Evolutionary conservation across 371 early-diverging fungal species (phyloP).

Genomic region (Mucor circinelloides): DNA sequence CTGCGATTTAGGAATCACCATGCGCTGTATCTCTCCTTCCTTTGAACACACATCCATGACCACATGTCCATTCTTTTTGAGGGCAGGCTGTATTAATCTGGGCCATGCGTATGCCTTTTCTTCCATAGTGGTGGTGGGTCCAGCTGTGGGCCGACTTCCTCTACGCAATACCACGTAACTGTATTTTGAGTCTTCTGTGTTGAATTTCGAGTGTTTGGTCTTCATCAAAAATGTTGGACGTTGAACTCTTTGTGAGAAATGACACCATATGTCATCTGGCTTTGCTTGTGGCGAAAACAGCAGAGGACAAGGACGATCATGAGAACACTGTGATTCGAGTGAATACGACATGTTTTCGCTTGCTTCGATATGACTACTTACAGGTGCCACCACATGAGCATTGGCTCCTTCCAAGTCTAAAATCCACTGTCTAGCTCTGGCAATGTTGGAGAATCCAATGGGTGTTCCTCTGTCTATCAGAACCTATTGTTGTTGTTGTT

Average conservation of each 20-base stretch:
- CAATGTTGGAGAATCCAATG: slow-evolving; percentile 70
- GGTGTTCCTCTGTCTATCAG: slow-evolving; percentile 90
- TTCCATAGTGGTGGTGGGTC: slow-evolving; percentile 32
- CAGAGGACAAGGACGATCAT: slow-evolving; percentile 75
- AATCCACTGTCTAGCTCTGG: slow-evolving; percentile 73
- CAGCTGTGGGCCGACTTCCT: slow-evolving; percentile 56
- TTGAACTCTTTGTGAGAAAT: slow-evolving; percentile 83
- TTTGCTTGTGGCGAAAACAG: slow-evolving; percentile 46
- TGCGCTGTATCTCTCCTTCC: slow-evolving; percentile 66
- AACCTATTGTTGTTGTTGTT: slow-evolving; percentile 36
- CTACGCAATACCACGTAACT: slow-evolving; percentile 79
- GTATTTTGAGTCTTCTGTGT: slow-evolving; percentile 80
- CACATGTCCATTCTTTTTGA: slow-evolving; percentile 80
- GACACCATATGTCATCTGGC: slow-evolving; percentile 71
- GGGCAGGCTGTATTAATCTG: slow-evolving; percentile 69
- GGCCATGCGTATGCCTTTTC: slow-evolving; percentile 69
- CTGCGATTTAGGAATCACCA: slow-evolving; percentile 74
- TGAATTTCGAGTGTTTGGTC: slow-evolving; percentile 69
- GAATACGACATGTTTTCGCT: neutral
- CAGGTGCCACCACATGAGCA: slow-evolving; percentile 47
- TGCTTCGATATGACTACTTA: neutral
- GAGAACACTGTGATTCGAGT: slow-evolving; percentile 65
- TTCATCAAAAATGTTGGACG: slow-evolving; percentile 75
- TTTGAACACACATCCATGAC: slow-evolving; percentile 70
- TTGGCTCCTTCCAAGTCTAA: slow-evolving; percentile 43